Conservation (phyloP, 2,329 filamentous ascomycete species). For the Rhinocladiella mackenziei region DNA sequence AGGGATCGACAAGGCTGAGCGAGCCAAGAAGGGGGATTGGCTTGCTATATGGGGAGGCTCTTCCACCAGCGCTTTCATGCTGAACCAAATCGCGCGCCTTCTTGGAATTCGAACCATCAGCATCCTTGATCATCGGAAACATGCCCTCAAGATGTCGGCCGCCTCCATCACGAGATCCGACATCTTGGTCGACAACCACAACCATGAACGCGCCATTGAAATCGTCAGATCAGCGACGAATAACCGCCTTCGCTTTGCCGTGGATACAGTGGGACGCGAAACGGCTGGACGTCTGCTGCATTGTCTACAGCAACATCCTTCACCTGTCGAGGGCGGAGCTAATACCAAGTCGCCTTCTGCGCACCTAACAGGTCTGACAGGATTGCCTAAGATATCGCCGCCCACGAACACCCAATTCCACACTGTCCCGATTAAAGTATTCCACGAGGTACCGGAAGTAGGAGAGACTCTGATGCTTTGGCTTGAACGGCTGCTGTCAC, state of each 20-base stretch:
- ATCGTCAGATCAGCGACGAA: slow-evolving; percentile 59
- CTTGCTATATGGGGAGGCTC: slow-evolving; percentile 73
- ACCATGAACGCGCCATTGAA: slow-evolving; percentile 60
- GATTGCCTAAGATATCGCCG: slow-evolving; percentile 56
- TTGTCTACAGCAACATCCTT: slow-evolving; percentile 39
- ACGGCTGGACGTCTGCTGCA: slow-evolving; percentile 57
- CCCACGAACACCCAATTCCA: slow-evolving; percentile 47
- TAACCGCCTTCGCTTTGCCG: slow-evolving; percentile 57
- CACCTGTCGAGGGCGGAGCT: neutral
- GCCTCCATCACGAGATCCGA: slow-evolving; percentile 39
- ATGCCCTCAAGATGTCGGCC: slow-evolving; percentile 43
- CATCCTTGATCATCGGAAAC: slow-evolving; percentile 63
- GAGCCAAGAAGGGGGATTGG: slow-evolving; percentile 62
- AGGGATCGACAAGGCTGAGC: slow-evolving; percentile 50
- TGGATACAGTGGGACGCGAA: slow-evolving; percentile 65
- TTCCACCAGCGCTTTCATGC: slow-evolving; percentile 64
- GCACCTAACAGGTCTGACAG: slow-evolving; percentile 66
- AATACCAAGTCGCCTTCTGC: slow-evolving; percentile 25
- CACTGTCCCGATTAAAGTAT: slow-evolving; percentile 70
- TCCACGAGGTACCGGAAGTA: slow-evolving; percentile 63
- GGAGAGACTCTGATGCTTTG: slow-evolving; percentile 62
- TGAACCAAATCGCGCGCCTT: slow-evolving; percentile 64
- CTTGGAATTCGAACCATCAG: slow-evolving; percentile 62
- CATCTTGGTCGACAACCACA: slow-evolving; percentile 64
- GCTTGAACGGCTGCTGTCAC: slow-evolving; percentile 62